Conservation (phyloP, 768 basidiomycete genomes). For the Postia placenta region DNA sequence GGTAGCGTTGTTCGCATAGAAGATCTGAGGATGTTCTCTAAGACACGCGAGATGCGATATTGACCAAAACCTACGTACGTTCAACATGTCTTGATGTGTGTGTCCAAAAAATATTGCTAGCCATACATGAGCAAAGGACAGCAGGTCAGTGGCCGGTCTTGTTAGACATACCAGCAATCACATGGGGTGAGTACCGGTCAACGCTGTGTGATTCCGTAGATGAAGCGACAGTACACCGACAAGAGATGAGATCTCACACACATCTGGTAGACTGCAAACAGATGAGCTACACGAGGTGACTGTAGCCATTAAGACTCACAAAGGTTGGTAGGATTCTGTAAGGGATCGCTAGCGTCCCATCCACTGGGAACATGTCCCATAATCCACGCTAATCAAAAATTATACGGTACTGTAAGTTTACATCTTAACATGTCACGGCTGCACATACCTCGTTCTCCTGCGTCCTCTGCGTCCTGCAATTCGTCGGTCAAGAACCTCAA, state of each 20-base stretch:
- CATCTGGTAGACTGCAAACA: slow-evolving; percentile 40
- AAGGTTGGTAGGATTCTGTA: slow-evolving; percentile 59
- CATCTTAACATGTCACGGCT: not conserved
- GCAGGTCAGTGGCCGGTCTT: not conserved
- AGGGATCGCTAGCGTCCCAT: slow-evolving; percentile 65
- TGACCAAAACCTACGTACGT: slow-evolving; percentile 28
- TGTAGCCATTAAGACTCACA: slow-evolving; percentile 30
- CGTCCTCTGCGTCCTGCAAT: slow-evolving; percentile 72
- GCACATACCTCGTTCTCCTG: slow-evolving; percentile 58
- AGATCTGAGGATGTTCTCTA: slow-evolving; percentile 38
- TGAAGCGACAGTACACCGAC: not conserved
- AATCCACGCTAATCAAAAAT: slow-evolving; percentile 35
- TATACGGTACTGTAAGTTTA: not conserved
- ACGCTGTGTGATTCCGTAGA: slow-evolving; percentile 34
- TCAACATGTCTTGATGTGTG: slow-evolving; percentile 65
- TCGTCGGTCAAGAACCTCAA: slow-evolving; percentile 71
- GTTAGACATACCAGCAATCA: slow-evolving; percentile 56
- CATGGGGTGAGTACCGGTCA: slow-evolving; percentile 72
- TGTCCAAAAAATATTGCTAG: slow-evolving; percentile 73
- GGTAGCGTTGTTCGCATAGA: slow-evolving; percentile 68
- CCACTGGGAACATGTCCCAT: slow-evolving; percentile 51
- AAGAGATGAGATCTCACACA: slow-evolving; percentile 16
- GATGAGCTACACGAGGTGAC: not conserved
- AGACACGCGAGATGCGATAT: not conserved
- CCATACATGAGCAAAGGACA: not conserved